Percentiles rank a stretch among this genome's conserved stretches.
phyloP scores from a whole-genome alignment of 2,329 filamentous ascomycete genomes.

The Trichocomaceae sp. region DNA sequence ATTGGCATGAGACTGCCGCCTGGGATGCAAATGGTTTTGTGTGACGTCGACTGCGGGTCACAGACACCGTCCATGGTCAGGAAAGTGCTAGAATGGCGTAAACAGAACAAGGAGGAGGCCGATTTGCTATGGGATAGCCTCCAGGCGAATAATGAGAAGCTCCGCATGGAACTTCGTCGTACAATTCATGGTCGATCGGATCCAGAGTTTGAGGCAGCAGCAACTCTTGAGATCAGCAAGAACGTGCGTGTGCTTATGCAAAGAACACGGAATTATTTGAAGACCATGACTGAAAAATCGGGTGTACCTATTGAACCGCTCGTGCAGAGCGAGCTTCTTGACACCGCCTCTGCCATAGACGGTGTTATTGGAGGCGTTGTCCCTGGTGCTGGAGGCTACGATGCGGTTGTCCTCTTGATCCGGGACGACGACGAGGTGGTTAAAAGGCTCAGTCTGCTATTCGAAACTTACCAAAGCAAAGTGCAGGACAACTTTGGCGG shows the following conservation, averaged over 20 bases:
- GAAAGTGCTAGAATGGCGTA: slow-evolving; percentile 76
- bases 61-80: slow-evolving; percentile 96
- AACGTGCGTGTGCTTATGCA: slow-evolving; percentile 48
- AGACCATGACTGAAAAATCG: slow-evolving; percentile 67
- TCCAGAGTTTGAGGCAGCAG: slow-evolving; percentile 23
- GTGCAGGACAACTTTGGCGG: slow-evolving; percentile 40
- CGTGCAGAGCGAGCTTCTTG: slow-evolving; percentile 75
- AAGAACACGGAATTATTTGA: slow-evolving; percentile 55
- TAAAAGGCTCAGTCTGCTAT: slow-evolving; percentile 52
- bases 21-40: slow-evolving; percentile 78
- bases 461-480: slow-evolving; percentile 58
- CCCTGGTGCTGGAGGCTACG: slow-evolving; percentile 87
- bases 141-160: slow-evolving; percentile 64
- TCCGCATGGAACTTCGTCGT: slow-evolving; percentile 58
- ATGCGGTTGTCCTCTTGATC: slow-evolving; percentile 77
- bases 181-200: slow-evolving; percentile 42
- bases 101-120: slow-evolving; percentile 57
- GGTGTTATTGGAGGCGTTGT: slow-evolving; percentile 90
- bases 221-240: slow-evolving; percentile 39
- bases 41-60: slow-evolving; percentile 89
- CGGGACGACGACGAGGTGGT: slow-evolving; percentile 63
- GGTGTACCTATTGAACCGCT: slow-evolving; percentile 82
- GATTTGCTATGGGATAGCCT: slow-evolving; percentile 66
- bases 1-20: slow-evolving; percentile 63
- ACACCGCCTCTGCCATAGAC: slow-evolving; percentile 62